Evolutionary conservation across 306 rosid genomes (phyloP), one percentile per base, ranked within the genome.

Genomic region (Glycine tomentella): DNA sequence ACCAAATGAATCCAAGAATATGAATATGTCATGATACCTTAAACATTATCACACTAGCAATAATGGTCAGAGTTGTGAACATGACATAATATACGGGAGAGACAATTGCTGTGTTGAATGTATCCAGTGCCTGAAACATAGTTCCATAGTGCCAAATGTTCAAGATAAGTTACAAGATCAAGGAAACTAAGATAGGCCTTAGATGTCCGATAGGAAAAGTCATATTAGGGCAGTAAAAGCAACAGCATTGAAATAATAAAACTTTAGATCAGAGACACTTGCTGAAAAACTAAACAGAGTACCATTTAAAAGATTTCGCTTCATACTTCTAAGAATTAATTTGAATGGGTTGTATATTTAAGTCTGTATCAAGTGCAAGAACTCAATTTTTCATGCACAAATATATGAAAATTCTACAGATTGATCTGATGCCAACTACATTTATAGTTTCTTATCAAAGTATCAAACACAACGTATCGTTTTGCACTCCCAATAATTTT

Each of bases 21-120:
- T 16, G 62, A 49, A 74, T 51, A 72, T 65, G 67, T 34, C 38
- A 79, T 51, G 68, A 66, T 84, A 89, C 97, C 91, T 92, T 91
- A 83, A 90, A 92, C 97, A 92, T 92, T 81, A 92, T 89, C 76
- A 87, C 92, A 79, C 92, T 90, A 34, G 97, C 97, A 79, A 86
- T 84, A 42, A 83, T 92, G 91, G 70, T 64, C 70, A 64, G 20
- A 38, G 70, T 64, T 64, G 70, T 64, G 25, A 64, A 64, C 70
- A 64, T 64, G 70, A 38, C 70, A 64, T 64, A 64, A 14, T 64
- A 40, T 7, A 92, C 92, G 5, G 95, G 97, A 75, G 97, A 90
- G 80, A 92, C 97, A 83, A 92, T 78, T 8, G 72, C 72, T 3
- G 51, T 42, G 72, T 66, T 66, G 34, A 66, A 66, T 9, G 52